phyloP scores from a whole-genome alignment of 2,329 filamentous ascomycete genomes.

The Cercospora canescens region DNA sequence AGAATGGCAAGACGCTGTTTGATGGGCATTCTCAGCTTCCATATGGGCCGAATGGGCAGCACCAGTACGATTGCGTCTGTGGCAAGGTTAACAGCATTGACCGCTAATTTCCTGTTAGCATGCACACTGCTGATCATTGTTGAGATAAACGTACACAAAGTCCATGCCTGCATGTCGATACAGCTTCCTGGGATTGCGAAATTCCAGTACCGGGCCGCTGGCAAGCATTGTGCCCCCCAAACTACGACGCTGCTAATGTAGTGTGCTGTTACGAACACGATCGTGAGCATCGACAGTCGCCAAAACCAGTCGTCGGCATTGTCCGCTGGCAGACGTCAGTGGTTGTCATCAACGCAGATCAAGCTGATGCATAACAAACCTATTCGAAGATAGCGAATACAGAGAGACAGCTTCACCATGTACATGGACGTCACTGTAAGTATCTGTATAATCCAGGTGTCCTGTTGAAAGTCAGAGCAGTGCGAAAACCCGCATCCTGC shows the following conservation, averaged over 20 bases:
- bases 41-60: not conserved
- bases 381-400: slow-evolving; percentile 9
- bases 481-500: too few species aligned
- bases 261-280: not conserved
- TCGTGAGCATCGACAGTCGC: not conserved
- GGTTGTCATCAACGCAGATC: not conserved
- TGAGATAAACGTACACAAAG: not conserved
- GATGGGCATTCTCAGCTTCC: slow-evolving; percentile 2
- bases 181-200: not conserved
- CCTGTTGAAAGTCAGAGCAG: not conserved
- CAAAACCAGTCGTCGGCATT: not conserved
- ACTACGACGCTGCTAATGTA: not conserved
- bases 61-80: not conserved
- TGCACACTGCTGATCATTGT: too few species aligned
- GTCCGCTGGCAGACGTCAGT: not conserved
- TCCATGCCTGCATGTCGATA: not conserved
- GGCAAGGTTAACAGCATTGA: not conserved
- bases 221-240: not conserved
- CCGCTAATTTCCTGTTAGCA: not conserved
- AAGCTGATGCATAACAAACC: not conserved
- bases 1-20: slow-evolving; percentile 7
- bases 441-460: not conserved
- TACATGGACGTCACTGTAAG: not conserved
- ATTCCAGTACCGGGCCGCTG: not conserved
- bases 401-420: not conserved